Evolutionary conservation across 225 moss, liverwort and hornwort species (phyloP), one percentile per base, ranked within the genome.

Genomic region (Takakia lepidozioides): DNA sequence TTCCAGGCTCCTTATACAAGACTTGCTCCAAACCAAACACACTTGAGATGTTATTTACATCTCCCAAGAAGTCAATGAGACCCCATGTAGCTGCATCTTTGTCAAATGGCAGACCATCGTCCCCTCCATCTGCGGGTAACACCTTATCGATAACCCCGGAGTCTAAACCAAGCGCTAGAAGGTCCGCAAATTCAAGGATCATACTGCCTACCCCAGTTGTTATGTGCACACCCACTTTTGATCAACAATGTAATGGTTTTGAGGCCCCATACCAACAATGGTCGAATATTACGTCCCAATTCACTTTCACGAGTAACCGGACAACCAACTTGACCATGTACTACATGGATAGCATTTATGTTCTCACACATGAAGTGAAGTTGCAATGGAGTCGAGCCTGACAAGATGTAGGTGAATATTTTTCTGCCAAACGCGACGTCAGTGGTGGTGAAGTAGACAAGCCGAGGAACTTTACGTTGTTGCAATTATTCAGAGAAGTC

Each of bases 281-380:
- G 7, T 16, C 16, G 4, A 9, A 44, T 19, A 2, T 44, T 3
- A 3, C 23, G 18, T 11, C 16, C 11, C 18, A 9, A 16, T 19
- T 19, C 43, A 44, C 43, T 44, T 11, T 44, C 11, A 21, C 19
- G 10, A 22, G 16, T 4, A 8, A 21, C 2, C 5, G 19, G 19
- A 2, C 9, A 44, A 19, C 43, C 43, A 2, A 19, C 2, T 22
- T 44, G 43, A 7, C 23, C 11, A 22, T 3, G 19, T 2, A 34
- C 24, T 18, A 22, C 10, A 14, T 51, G 51, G 3, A 13, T 11
- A 21, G 35, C 51, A 19, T 51, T 5, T 35, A 13, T 3, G 21
- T 51, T 29, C 19, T 51, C 51, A 37, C 32, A 51, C 51, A 51
- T 51, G 34, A 51, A 18, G 37, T 51, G 51, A 22, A 51, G 19